Base-by-base conservation (phyloP, 805 yeast species). In the Starmerella riodocensis region DNA sequence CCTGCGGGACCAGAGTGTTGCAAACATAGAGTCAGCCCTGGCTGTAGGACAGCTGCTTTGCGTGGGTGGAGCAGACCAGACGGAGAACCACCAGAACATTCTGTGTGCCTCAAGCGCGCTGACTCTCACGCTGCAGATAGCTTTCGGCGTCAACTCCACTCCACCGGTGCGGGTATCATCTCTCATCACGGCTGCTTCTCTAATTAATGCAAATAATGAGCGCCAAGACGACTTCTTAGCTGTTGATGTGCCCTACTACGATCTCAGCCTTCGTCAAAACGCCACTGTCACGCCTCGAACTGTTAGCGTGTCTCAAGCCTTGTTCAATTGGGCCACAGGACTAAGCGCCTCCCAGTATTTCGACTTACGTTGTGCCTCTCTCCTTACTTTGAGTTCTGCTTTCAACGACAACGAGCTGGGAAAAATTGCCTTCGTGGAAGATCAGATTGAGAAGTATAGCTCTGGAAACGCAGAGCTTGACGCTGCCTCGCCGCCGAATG, bases 211-310 rank as follows among this genome's bases (percentile, higher is more conserved):
- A 23, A 84, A 85, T 55, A 58, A 66, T 3, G 70, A 65, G 2
- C 69, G 80, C 25, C 98, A 91, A 57, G 61, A 63, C 12, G 73
- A 73, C 42, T 78, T 88, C 50, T 67, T 84, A 1, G 75, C 74
- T 39, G 76, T 88, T 12, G 97, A 91, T 57, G 95, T 91, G 6
- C 98, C 98, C 0, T 83, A 78, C 54, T 66, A 86, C 40, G 96
- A 84, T 53, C 84, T 94, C 9, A 65, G 77, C 4, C 52, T 73
- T 38, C 74, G 76, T 0, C 46, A 51, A 11, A 49, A 50, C 6
- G 60, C 55, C 28, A 42, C 48, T 4, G 21, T 14, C 3, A 58
- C 50, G 36, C 63, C 55, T 4, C 52, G 47, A 21, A 45, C 70
- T 1, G 59, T 83, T 2, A 88, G 96, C 0, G 93, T 82, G 0